Conservation (phyloP, 179 eudicot genomes). For the Spinacia oleracea region DNA sequence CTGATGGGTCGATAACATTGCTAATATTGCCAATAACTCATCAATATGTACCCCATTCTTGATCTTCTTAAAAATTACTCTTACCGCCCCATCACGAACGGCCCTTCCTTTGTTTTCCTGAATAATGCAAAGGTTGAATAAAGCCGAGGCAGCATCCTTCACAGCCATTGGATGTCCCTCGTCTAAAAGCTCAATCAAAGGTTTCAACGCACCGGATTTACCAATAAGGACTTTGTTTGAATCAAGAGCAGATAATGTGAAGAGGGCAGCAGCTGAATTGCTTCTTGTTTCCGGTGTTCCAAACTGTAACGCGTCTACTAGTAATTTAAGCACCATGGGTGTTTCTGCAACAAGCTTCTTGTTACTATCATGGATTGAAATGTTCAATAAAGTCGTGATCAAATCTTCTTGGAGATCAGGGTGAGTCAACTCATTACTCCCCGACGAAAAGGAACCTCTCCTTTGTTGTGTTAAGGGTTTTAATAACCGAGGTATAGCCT, state of each 20-base stretch:
- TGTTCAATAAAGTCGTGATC: conserved; percentile 71
- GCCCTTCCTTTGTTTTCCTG: conserved; percentile 75
- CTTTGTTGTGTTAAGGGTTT: conserved; percentile 48
- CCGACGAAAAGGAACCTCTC: conserved; percentile 24
- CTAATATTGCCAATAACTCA: conserved; percentile 72
- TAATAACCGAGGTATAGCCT: conserved; percentile 52
- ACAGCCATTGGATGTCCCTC: conserved; percentile 61
- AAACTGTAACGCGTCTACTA: conserved; percentile 52
- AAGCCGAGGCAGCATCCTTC: conserved; percentile 85
- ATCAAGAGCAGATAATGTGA: conserved; percentile 82
- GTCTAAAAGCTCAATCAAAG: conserved; percentile 63
- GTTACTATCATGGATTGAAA: conserved; percentile 84
- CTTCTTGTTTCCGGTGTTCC: conserved; percentile 73
- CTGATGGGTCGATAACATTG: conserved; percentile 67
- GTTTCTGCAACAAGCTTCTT: conserved; percentile 83
- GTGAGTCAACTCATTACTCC: conserved; percentile 24
- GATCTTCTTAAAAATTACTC: conserved; percentile 59
- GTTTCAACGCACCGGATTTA: conserved; percentile 61
- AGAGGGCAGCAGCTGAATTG: conserved; percentile 91
- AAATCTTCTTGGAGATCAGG: conserved; percentile 77
- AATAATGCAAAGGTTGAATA: conserved; percentile 67
- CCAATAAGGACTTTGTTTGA: conserved; percentile 74
- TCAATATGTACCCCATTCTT: conserved; percentile 51
- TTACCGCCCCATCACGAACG: conserved; percentile 69
- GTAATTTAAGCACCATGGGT: conserved; percentile 59